phyloP scores from a whole-genome alignment of 495 filamentous ascomycete genomes.

The Recurvomyces mirabilis region DNA sequence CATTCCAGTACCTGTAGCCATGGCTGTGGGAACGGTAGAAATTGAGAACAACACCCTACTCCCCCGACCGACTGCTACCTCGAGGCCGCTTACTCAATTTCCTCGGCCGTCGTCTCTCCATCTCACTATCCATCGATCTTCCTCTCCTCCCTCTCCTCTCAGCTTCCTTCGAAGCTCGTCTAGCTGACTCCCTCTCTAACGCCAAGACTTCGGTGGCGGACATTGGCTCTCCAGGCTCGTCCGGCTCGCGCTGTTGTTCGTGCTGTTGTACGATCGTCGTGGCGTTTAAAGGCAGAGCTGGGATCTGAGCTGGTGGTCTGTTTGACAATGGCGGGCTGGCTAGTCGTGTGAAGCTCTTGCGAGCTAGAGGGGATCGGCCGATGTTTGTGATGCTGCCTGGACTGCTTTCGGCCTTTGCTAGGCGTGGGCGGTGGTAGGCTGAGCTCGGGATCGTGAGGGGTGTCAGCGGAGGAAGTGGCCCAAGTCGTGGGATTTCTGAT shows the following conservation, averaged over 20 bases:
- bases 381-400: background rate
- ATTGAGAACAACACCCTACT: too few species aligned
- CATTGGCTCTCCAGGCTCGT: too few species aligned
- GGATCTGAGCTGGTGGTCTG: background rate
- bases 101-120: background rate
- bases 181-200: constrained; percentile 4
- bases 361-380: constrained; percentile 26
- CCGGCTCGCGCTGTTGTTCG: too few species aligned
- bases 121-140: background rate
- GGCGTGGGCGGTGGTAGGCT: background rate
- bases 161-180: constrained; percentile 1
- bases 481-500: too few species aligned
- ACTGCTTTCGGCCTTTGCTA: background rate
- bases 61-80: background rate
- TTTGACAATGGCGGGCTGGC: constrained; percentile 12
- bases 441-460: too few species aligned
- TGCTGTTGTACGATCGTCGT: constrained; percentile 8
- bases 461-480: too few species aligned
- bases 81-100: constrained; percentile 5
- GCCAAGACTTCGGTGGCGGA: too few species aligned
- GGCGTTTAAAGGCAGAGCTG: constrained; percentile 1
- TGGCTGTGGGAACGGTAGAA: too few species aligned
- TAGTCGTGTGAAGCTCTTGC: constrained; percentile 25
- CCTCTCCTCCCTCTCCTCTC: constrained; percentile 3
- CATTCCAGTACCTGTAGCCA: too few species aligned